Percentiles rank a stretch among this genome's conserved stretches.
Evolutionary conservation across 2,329 filamentous ascomycete genomes (phyloP).

Genomic region (Sporothrix humicola): DNA sequence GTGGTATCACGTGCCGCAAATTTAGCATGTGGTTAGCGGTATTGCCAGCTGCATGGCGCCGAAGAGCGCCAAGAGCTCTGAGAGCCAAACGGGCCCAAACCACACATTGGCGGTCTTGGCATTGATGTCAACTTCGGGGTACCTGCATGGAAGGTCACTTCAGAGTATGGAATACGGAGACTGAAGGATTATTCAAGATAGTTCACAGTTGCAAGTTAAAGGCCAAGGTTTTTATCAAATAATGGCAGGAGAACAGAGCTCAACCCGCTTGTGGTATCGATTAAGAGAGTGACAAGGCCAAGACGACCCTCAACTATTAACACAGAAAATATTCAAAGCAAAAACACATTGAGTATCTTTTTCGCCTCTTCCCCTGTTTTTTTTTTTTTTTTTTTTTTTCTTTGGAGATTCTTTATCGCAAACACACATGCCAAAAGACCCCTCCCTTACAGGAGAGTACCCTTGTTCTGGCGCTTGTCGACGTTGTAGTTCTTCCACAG

Average conservation of each 20-base stretch:
- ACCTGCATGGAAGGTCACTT: no score
- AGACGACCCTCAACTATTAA: background rate
- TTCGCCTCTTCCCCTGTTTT: background rate
- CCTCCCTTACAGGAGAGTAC: constrained; percentile 34
- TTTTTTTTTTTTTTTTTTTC: background rate
- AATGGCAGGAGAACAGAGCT: background rate
- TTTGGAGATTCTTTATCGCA: background rate
- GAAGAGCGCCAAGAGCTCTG: background rate
- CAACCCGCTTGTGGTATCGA: background rate
- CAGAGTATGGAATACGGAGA: no score
- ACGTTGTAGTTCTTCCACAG: constrained; percentile 40
- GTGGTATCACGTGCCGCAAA: background rate
- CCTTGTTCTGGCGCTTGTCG: constrained; percentile 39
- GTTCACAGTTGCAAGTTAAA: background rate
- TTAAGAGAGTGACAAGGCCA: background rate
- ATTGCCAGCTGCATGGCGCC: background rate
- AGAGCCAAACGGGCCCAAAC: no score
- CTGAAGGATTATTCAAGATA: no score
- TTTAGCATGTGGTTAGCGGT: background rate
- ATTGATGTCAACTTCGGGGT: no score
- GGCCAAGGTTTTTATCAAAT: background rate
- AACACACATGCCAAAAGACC: background rate
- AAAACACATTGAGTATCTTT: constrained; percentile 18
- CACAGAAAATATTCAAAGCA: background rate
- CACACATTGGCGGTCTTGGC: no score